phyloP scores from a whole-genome alignment of 1,139 yeast genomes.

The Candida freyschussii region DNA sequence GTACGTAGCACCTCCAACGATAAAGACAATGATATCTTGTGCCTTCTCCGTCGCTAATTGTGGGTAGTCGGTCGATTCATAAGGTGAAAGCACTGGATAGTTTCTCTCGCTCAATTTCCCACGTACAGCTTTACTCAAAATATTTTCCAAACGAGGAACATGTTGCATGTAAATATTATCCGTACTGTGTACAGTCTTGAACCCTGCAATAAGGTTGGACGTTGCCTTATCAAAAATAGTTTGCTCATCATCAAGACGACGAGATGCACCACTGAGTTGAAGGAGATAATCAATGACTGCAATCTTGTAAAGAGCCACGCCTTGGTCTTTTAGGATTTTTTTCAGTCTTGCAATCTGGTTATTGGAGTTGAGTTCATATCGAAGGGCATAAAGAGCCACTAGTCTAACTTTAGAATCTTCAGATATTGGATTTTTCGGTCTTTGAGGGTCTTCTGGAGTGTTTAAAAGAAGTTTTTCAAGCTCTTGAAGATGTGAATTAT shows the following conservation, averaged over 20 bases:
- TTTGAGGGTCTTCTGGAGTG: constrained; percentile 10
- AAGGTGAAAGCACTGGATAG: constrained; percentile 47
- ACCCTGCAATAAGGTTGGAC: constrained; percentile 30
- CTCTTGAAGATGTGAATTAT: constrained; percentile 44
- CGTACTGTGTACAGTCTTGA: constrained; percentile 24
- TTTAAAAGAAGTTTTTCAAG: constrained; percentile 40
- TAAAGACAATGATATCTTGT: constrained; percentile 74
- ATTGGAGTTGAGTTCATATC: constrained; percentile 49
- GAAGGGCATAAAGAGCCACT: constrained; percentile 65
- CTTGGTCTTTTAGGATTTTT: constrained; percentile 33
- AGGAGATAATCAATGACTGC: constrained; percentile 32
- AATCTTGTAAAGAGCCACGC: constrained; percentile 30
- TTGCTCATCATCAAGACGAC: constrained; percentile 36
- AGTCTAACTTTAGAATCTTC: constrained; percentile 50
- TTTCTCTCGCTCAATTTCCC: constrained; percentile 44
- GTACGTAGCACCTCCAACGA: constrained; percentile 88
- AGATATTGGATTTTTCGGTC: constrained; percentile 29
- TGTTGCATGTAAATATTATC: constrained; percentile 69
- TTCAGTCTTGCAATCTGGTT: constrained; percentile 37
- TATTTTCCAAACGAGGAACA: constrained; percentile 61
- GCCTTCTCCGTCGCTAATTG: constrained; percentile 36
- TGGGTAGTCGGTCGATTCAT: constrained; percentile 24
- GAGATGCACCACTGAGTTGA: constrained; percentile 36
- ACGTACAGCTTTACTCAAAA: constrained; percentile 44
- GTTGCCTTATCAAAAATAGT: constrained; percentile 36